Evolutionary conservation across 176 grass and related monocot species (phyloP), one percentile per base, ranked within the genome.

Genomic region (Calamus simplicifolius): DNA sequence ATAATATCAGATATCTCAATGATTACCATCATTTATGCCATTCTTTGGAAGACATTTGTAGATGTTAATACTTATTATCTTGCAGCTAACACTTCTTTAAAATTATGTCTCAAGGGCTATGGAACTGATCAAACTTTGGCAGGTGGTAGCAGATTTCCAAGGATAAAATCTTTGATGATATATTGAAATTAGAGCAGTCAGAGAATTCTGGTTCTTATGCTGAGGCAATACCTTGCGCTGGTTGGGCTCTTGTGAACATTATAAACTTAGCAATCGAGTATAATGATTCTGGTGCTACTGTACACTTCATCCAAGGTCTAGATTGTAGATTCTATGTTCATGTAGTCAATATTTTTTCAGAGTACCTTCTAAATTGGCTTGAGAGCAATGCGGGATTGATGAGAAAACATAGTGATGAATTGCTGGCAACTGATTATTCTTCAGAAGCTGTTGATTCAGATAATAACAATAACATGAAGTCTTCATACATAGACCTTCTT

Each of bases 221-320:
- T 17, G 70, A 62, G 56, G 53, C 27, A 65, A 77, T 91, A 72
- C 92, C 92, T 74, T 74, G 56, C 58, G 84, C 61, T 64, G 92
- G 83, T 52, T 97, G 92, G 92, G 78, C 88, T 52, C 87, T 97
- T 85, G 86, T 77, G 82, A 97, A 90, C 70, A 64, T 90, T 64
- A 72, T 91, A 61, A 82, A 68, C 54, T 86, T 97, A 50, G 28
- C 80, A 57, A 88, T 58, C 5, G 79, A 88, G 59, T 68, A 75
- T 75, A 75, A 85, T 81, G 29, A 81, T 66, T 75, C 85, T 56
- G 66, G 81, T 65, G 62, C 70, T 75, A 84, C 62, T 49, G 88
- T 83, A 10, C 16, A 19, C 73, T 87, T 97, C 38, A 74, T 81
- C 73, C 72, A 81, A 73, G 83, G 78, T 15, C 57, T 97, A 72